Conservation (phyloP, 108 stramenopile species). For the Cyclotella baltica region DNA sequence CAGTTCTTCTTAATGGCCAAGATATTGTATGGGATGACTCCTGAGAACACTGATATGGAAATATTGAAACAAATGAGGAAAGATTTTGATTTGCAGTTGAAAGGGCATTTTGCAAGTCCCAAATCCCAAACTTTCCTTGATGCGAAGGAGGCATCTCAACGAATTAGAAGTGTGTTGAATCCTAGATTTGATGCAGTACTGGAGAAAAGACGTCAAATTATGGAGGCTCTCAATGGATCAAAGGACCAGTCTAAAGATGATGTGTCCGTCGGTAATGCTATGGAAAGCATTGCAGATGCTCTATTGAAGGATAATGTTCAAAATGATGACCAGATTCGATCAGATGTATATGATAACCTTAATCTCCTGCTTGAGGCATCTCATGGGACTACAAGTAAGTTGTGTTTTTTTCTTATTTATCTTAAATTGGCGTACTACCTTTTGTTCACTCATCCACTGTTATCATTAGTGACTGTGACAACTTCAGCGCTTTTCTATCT, state of each 20-base stretch:
- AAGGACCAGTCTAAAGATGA: background rate
- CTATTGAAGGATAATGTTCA: conserved; percentile 8
- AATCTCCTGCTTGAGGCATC: conserved; percentile 1
- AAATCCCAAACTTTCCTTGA: background rate
- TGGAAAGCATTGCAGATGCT: conserved; percentile 14
- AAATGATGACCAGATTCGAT: background rate
- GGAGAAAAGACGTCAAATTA: conserved; percentile 1
- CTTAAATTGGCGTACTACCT: background rate
- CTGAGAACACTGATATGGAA: background rate
- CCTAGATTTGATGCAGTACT: background rate
- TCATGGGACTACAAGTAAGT: conserved; percentile 6
- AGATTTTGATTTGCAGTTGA: conserved; percentile 11
- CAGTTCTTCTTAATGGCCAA: conserved; percentile 21
- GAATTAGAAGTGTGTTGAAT: conserved; percentile 6
- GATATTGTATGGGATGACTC: conserved; percentile 15
- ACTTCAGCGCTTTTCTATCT: conserved; percentile 3
- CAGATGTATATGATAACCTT: conserved; percentile 4
- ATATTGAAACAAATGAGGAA: background rate
- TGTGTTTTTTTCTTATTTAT: background rate
- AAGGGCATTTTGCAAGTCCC: conserved; percentile 14
- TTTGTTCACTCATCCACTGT: background rate
- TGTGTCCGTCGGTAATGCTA: conserved; percentile 1
- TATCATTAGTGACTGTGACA: background rate
- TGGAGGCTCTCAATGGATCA: background rate
- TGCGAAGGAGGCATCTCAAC: background rate